Evolutionary conservation across 345 rosid species (phyloP).

Genomic region (Aegle marmelos): DNA sequence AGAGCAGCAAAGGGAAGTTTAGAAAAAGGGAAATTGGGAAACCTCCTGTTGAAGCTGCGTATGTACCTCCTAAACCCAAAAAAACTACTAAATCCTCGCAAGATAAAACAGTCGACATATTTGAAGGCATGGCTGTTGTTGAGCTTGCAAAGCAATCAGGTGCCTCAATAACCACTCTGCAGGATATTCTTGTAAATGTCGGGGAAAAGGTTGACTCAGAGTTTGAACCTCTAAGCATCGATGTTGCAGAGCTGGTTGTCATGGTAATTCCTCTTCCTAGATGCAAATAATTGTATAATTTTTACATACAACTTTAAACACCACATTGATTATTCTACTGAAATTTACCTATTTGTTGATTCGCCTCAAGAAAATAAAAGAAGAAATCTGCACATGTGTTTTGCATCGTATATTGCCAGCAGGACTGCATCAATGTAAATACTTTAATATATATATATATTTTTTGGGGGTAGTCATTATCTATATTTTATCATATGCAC

Average conservation of each 20-base stretch:
- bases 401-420: neutral
- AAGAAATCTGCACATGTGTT: neutral
- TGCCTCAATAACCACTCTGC: constrained; percentile 47
- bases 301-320: neutral
- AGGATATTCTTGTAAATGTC: constrained; percentile 69
- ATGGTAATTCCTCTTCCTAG: constrained; percentile 51
- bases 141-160: constrained; percentile 84
- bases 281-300: neutral
- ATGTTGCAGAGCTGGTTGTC: constrained; percentile 83
- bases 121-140: constrained; percentile 80
- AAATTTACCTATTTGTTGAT: neutral
- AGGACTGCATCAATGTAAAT: neutral
- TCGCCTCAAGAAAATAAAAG: neutral
- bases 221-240: constrained; percentile 74
- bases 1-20: constrained; percentile 51
- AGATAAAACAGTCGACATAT: constrained; percentile 71
- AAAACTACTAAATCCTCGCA: constrained; percentile 37
- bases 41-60: constrained; percentile 81
- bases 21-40: constrained; percentile 41
- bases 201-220: constrained; percentile 84
- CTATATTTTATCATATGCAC: neutral
- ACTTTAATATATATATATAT: neutral
- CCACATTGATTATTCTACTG: neutral
- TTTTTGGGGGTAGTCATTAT: neutral
- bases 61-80: constrained; percentile 63